Base-by-base conservation (phyloP, 1,139 yeast genomes). In the Pichia sp. region DNA sequence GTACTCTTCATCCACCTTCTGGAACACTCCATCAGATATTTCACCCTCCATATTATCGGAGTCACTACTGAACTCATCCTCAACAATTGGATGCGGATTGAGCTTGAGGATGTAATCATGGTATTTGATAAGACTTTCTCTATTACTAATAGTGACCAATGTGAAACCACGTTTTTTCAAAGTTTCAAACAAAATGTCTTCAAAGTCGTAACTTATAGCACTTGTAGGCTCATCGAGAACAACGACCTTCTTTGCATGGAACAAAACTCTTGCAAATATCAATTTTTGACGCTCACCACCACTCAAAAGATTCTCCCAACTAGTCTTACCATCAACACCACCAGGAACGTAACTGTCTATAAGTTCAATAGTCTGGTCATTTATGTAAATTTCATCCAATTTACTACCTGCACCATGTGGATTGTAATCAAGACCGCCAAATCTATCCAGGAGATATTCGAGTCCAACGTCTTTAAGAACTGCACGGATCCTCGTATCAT, bases 221-320 rank as follows among this genome's bases (percentile, higher is more conserved):
- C 87, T 84, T 10, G 96, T 88, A 23, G 94, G 85, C 59, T 88
- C 96, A 60, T 88, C 97, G 46, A 88, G 69, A 6, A 88, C 76
- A 3, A 88, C 91, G 59, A 84, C 83, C 55, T 72, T 72, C 30
- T 96, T 96, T 37, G 72, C 70, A 58, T 83, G 84, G 63, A 82
- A 86, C 49, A 88, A 66, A 6, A 88, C 74, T 50, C 96, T 69
- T 1, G 96, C 96, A 65, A 88, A 83, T 60, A 87, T 79, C 56
- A 87, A 72, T 52, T 96, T 74, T 64, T 88, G 97, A 62, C 86
- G 82, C 57, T 88, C 97, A 37, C 97, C 97, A 14, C 97, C 97
- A 59, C 94, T 81, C 49, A 88, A 72, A 14, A 88, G 85, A 55
- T 83, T 94, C 53, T 80, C 80, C 97, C 97, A 88, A 18, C 42